Percentiles rank a stretch among this genome's conserved stretches.
Evolutionary conservation across 129 eudicot genomes (phyloP).

Genomic region (Deinandra increscens): DNA sequence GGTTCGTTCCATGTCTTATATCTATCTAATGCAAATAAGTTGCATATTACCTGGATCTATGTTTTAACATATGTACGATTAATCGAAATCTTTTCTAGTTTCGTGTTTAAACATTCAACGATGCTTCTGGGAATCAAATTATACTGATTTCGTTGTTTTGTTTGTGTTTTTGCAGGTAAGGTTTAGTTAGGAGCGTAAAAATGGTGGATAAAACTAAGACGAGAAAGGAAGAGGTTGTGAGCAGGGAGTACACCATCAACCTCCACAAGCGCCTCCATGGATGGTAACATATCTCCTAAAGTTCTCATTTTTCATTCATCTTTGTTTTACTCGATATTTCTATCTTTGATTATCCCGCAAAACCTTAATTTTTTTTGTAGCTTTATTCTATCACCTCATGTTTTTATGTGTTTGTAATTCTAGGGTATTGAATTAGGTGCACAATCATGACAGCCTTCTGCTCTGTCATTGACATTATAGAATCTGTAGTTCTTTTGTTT

Average conservation of each 20-base stretch:
- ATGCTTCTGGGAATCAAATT: neutral
- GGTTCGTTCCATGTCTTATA: neutral
- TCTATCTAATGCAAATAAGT: neutral
- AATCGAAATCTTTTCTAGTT: neutral
- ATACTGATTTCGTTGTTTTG: neutral
- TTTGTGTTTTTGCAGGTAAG: conserved; percentile 15
- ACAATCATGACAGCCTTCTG: neutral
- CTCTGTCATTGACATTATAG: neutral
- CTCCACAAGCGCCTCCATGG: conserved; percentile 84
- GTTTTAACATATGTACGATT: neutral
- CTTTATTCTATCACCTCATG: neutral
- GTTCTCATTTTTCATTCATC: neutral
- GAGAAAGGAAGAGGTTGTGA: conserved; percentile 71
- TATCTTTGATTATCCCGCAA: neutral
- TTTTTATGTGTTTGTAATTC: neutral
- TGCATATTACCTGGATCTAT: neutral
- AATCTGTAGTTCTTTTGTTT: neutral
- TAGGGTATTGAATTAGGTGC: neutral
- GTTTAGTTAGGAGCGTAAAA: conserved; percentile 23
- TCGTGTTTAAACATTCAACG: neutral
- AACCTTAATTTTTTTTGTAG: too few species aligned
- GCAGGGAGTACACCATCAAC: conserved; percentile 74
- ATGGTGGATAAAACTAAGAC: conserved; percentile 66
- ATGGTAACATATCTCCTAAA: conserved; percentile 32
- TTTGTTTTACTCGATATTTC: neutral